A percentile compares a stretch with the other conserved stretches of the same genome.
These are phyloP conservation scores for Neonectria faginata DNA, from an alignment of 2,329 filamentous ascomycete genomes.

Conservation along the genomic window DNA sequence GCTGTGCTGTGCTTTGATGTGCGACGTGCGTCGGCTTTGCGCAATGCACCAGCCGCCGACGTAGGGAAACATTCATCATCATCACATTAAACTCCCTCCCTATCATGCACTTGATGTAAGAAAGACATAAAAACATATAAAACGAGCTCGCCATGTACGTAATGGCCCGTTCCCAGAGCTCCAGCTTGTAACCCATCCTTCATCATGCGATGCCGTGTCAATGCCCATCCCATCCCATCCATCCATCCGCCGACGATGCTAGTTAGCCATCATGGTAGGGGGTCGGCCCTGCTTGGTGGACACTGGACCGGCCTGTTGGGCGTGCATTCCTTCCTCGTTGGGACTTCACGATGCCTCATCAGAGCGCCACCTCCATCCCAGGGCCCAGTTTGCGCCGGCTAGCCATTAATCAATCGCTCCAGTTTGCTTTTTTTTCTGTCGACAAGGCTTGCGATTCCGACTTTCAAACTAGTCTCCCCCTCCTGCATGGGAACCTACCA, in stretches of 20 bases:
- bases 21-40: neutral
- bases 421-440: constrained; percentile 28
- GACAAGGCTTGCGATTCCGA: constrained; percentile 26
- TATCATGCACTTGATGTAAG: constrained; percentile 19
- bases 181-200: constrained; percentile 27
- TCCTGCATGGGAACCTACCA: constrained; percentile 27
- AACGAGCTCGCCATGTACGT: constrained; percentile 37
- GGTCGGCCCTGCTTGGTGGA: constrained; percentile 9
- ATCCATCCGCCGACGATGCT: constrained; percentile 36
- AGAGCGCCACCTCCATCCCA: constrained; percentile 27
- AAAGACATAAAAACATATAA: constrained; percentile 3
- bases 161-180: constrained; percentile 38
- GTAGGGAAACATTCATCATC: neutral
- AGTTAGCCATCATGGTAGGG: constrained; percentile 33
- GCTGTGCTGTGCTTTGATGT: neutral
- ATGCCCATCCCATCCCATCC: constrained; percentile 35
- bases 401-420: constrained; percentile 28
- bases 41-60: constrained; percentile 12
- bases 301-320: constrained; percentile 29
- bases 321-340: constrained; percentile 33
- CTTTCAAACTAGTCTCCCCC: constrained; percentile 31
- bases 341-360: constrained; percentile 44
- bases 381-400: constrained; percentile 26
- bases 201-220: constrained; percentile 42
- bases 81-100: constrained; percentile 3